Base-by-base conservation (phyloP, 2,329 filamentous ascomycete genomes). In the Aspergillus hortae region DNA sequence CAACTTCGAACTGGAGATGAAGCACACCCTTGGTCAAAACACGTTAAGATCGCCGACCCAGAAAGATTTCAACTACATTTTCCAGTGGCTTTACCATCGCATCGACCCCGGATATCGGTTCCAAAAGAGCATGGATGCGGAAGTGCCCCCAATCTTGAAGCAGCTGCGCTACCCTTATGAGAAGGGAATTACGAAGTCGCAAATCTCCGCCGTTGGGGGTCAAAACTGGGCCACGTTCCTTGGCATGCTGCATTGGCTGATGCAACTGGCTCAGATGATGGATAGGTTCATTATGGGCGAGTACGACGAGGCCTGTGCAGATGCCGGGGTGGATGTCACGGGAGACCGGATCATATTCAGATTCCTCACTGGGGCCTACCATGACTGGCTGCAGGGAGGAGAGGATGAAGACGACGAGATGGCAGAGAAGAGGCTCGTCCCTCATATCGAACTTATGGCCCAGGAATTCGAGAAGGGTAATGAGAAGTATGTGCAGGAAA, bases 1-100 rank as follows among this genome's bases (percentile, higher is more conserved):
- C 70, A 96, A 96, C 67, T 99, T 97, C 65, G 94, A 99, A 72
- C 85, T 96, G 81, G 92, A 97, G 62, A 96, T 95, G 86, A 96
- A 95, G 74, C 89, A 97, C 69, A 87, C 85, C 1, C 78, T 99
- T n/a, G 89, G 90, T 1, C 87, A 89, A 57, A 96, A 96, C 63
- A 89, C 90, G 6, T 86, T 96, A 67, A 92, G 90, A 64, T 95
- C 90, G 41, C 95, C 94, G 0, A 99, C 92, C 1, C 92, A 97
- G 63, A 99, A 99, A 67, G 94, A 99, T 69, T 99, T 99, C 76
- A 94, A 95, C 66, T 88, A 84, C 72, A 95, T 99, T 81, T 99
- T 99, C 67, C 91, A 97, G 66, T 99, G 92, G 89, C 79, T 99
- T 3, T 99, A 99, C 71, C 90, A 91, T 65, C 88, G 91, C 52